These are phyloP conservation scores for Kokia cookei DNA, from an alignment of 441 rosid genomes.

Conservation along the genomic window DNA sequence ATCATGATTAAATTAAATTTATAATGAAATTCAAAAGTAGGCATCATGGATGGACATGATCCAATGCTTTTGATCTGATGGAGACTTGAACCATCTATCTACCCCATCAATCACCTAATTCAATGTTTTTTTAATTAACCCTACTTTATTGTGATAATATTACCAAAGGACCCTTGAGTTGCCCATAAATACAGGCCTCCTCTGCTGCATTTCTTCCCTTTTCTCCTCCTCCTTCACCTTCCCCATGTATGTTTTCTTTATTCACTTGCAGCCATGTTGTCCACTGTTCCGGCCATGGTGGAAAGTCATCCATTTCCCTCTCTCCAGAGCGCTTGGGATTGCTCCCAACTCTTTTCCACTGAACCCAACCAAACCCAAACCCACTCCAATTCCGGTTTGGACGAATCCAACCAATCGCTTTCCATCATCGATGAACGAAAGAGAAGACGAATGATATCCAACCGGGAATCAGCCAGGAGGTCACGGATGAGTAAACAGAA, in stretches of 20 bases:
- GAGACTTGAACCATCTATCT: neutral
- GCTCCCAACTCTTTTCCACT: conserved; percentile 29
- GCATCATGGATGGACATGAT: neutral
- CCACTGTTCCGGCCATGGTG: conserved; percentile 32
- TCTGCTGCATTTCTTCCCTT: conserved; percentile 82
- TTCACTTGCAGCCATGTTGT: conserved; percentile 28
- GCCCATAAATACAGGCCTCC: conserved; percentile 63
- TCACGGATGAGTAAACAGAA: conserved; percentile 66
- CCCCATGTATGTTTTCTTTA: conserved; percentile 14
- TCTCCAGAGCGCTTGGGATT: conserved; percentile 56
- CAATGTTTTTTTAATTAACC: neutral
- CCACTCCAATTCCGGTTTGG: conserved; percentile 20
- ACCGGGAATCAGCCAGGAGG: conserved; percentile 78
- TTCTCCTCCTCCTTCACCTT: conserved; percentile 54
- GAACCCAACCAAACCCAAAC: conserved; percentile 21
- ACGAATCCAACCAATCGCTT: conserved; percentile 20
- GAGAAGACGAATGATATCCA: conserved; percentile 60
- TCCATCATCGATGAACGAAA: conserved; percentile 39
- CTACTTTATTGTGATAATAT: neutral
- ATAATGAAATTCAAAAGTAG: neutral
- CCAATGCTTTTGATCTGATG: neutral
- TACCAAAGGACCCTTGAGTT: conserved; percentile 21
- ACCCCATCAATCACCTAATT: neutral
- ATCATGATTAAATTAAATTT: neutral
- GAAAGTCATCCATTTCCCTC: conserved; percentile 5